These are phyloP conservation scores for Apophysomyces trapeziformis DNA, from an alignment of 371 early-diverging fungal species.

Conservation along the genomic window DNA sequence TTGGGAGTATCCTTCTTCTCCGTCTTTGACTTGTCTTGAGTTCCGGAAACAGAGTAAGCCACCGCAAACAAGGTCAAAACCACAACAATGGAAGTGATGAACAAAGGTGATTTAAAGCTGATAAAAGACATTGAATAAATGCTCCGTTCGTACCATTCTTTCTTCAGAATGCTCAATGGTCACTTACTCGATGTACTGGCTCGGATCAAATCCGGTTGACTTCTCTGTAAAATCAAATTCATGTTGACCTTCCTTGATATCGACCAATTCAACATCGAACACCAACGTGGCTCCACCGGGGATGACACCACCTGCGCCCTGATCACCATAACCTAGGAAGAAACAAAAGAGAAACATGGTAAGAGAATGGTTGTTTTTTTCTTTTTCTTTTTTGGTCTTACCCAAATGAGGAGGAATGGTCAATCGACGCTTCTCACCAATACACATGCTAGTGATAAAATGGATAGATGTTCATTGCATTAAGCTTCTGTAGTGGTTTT, in stretches of 20 bases:
- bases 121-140: background rate
- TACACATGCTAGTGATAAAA: conserved; percentile 68
- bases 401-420: conserved; percentile 78
- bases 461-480: too few relatives aligned
- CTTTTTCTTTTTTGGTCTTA: conserved; percentile 17
- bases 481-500: too few relatives aligned
- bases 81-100: conserved; percentile 28
- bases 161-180: too few relatives aligned
- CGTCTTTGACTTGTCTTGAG: conserved; percentile 12
- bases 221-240: background rate
- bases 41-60: conserved; percentile 16
- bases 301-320: conserved; percentile 61
- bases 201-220: background rate
- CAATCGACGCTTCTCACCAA: conserved; percentile 84
- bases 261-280: conserved; percentile 69
- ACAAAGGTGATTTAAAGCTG: conserved; percentile 15
- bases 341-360: background rate
- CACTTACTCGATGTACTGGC: conserved; percentile 16
- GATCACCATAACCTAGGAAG: conserved; percentile 56
- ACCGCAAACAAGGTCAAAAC: conserved; percentile 26
- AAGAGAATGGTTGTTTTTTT: background rate
- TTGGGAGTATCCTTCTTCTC: conserved; percentile 24
- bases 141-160: too few relatives aligned
- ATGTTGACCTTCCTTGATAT: conserved; percentile 50
- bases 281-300: conserved; percentile 65